These are phyloP conservation scores for Candida dendrica DNA, from an alignment of 805 yeast species.

Conservation along the genomic window DNA sequence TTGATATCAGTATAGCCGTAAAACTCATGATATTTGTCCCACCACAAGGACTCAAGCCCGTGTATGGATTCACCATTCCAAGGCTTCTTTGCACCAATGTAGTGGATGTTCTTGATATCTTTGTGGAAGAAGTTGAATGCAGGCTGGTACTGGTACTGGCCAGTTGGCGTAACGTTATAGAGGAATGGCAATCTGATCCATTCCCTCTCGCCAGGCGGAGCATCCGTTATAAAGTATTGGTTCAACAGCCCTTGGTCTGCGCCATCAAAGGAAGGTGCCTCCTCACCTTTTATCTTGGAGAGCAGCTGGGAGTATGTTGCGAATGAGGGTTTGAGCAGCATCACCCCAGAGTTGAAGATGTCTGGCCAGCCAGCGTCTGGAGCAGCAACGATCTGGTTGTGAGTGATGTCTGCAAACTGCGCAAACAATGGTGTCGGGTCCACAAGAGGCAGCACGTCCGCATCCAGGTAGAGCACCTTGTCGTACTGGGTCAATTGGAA, in stretches of 20 bases:
- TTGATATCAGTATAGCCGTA: conserved; percentile 11
- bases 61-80: conserved; percentile 26
- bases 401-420: conserved; percentile 13
- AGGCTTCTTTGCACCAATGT: conserved; percentile 58
- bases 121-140: conserved; percentile 48
- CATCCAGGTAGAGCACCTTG: conserved; percentile 51
- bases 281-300: conserved; percentile 15
- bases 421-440: conserved; percentile 18
- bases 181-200: conserved; percentile 77
- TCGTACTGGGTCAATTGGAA: conserved; percentile 38
- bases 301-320: conserved; percentile 34
- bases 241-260: conserved; percentile 86
- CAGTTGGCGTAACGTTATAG: conserved; percentile 73
- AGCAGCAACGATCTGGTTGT: conserved; percentile 30
- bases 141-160: conserved; percentile 67
- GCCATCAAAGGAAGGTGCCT: conserved; percentile 60
- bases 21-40: conserved; percentile 16
- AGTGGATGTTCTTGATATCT: conserved; percentile 47
- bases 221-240: conserved; percentile 41
- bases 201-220: conserved; percentile 10
- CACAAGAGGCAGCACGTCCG: conserved; percentile 47
- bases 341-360: conserved; percentile 71
- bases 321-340: conserved; percentile 47
- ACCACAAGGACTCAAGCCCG: conserved; percentile 17
- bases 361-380: conserved; percentile 91